Percentiles rank a stretch among this genome's conserved stretches.
Conservation (phyloP, 2,329 filamentous ascomycete genomes). For the Arthroderma sp. region DNA sequence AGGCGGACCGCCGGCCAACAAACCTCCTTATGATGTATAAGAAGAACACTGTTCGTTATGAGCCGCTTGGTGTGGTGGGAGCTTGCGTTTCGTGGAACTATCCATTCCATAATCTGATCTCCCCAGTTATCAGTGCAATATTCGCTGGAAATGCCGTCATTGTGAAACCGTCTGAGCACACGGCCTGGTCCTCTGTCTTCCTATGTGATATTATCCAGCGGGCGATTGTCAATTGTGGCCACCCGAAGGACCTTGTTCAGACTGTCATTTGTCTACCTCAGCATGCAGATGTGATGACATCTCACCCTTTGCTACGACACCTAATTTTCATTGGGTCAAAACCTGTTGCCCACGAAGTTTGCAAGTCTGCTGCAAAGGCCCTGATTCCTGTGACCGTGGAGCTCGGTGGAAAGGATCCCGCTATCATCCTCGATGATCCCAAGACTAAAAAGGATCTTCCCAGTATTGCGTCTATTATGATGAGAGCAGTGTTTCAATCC, state of each 20-base stretch:
- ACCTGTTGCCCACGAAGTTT: constrained; percentile 76
- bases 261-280: constrained; percentile 78
- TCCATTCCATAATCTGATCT: constrained; percentile 88
- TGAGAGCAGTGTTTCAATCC: constrained; percentile 89
- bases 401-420: constrained; percentile 88
- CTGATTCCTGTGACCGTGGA: constrained; percentile 86
- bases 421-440: constrained; percentile 70
- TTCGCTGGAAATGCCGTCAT: constrained; percentile 87
- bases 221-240: constrained; percentile 69
- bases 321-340: constrained; percentile 93
- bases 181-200: constrained; percentile 80
- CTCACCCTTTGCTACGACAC: constrained; percentile 71
- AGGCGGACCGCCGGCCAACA: constrained; percentile 61
- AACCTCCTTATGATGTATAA: constrained; percentile 95
- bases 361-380: constrained; percentile 67
- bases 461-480: constrained; percentile 66
- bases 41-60: constrained; percentile 76
- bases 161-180: constrained; percentile 90
- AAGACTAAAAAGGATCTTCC: constrained; percentile 48
- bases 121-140: constrained; percentile 76
- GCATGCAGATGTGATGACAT: constrained; percentile 68
- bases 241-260: constrained; percentile 72
- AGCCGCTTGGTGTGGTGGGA: constrained; percentile 83
- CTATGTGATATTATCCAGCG: constrained; percentile 67
- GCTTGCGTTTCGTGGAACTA: constrained; percentile 97